Percentiles rank a stretch among this genome's conserved stretches.
Evolutionary conservation across 1,139 yeast species (phyloP).

Genomic region (Waltiozyma solani): DNA sequence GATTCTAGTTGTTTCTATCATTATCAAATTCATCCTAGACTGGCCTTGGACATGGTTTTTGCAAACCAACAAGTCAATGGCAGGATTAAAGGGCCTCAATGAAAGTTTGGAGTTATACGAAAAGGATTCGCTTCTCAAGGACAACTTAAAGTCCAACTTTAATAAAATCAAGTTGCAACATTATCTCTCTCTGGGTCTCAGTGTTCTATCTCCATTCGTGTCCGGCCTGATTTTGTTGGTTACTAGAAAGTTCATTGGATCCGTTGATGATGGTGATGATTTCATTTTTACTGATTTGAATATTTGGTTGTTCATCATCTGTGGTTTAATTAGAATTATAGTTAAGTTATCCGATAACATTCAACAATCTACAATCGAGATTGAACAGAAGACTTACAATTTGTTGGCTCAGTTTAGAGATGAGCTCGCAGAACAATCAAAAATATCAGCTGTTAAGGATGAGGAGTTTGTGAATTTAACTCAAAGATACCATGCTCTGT

Average conservation of each 20-base stretch:
- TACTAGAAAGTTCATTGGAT: neutral
- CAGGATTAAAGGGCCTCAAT: neutral
- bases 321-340: conserved; percentile 2
- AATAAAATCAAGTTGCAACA: neutral
- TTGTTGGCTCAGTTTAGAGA: neutral
- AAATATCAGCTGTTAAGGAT: neutral
- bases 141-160: neutral
- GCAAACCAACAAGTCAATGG: neutral
- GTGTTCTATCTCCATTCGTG: neutral
- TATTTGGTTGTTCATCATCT: neutral
- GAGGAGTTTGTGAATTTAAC: neutral
- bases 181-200: neutral
- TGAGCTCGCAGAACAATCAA: neutral
- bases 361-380: conserved; percentile 3
- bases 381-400: neutral
- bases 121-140: neutral
- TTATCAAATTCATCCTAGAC: neutral
- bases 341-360: conserved; percentile 1
- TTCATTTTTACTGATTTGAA: neutral
- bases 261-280: neutral
- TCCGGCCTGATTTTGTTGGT: neutral
- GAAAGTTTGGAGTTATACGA: neutral
- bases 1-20: neutral
- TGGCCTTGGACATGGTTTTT: neutral
- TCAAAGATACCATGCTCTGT: neutral